phyloP scores from a whole-genome alignment of 208 protist genomes.

The Wallacemonas sp. region DNA sequence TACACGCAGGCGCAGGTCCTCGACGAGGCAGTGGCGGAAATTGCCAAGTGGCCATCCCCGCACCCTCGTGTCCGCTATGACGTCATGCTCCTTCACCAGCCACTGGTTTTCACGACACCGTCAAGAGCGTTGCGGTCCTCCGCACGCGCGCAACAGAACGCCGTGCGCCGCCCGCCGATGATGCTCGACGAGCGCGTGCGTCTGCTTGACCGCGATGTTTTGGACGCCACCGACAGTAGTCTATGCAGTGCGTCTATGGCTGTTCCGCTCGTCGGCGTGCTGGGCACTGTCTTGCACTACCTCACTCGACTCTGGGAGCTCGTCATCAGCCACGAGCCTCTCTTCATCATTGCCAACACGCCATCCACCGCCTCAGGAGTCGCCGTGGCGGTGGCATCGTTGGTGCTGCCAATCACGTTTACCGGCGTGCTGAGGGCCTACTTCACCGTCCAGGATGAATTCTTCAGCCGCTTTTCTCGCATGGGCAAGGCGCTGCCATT shows the following conservation, averaged over 20 bases:
- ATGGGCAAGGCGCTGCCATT: slow-evolving; percentile 77
- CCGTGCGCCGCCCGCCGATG: slow-evolving; percentile 14
- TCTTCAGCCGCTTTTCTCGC: slow-evolving; percentile 52
- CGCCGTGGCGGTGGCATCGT: slow-evolving; percentile 64
- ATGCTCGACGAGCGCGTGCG: slow-evolving; percentile 7
- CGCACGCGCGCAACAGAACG: slow-evolving; percentile 5
- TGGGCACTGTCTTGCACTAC: slow-evolving; percentile 66
- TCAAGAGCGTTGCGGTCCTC: slow-evolving; percentile 24
- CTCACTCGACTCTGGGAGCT: slow-evolving; percentile 85
- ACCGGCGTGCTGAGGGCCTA: slow-evolving; percentile 65
- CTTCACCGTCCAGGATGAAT: slow-evolving; percentile 84
- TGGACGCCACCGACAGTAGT: slow-evolving; percentile 9
- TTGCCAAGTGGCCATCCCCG: slow-evolving; percentile 73
- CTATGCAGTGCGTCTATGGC: slow-evolving; percentile 20
- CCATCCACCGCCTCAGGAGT: slow-evolving; percentile 68
- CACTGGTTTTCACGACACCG: slow-evolving; percentile 75
- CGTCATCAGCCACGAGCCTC: slow-evolving; percentile 70
- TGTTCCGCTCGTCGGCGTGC: slow-evolving; percentile 62
- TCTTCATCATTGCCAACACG: slow-evolving; percentile 81
- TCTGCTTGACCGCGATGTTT: background rate
- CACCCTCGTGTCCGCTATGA: slow-evolving; percentile 76
- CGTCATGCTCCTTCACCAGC: slow-evolving; percentile 65
- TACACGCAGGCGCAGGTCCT: slow-evolving; percentile 77
- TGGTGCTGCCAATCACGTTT: slow-evolving; percentile 74
- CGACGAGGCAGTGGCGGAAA: slow-evolving; percentile 53